Conservation (phyloP, 2,329 filamentous ascomycete species). For the Daldinia eschscholtzii region DNA sequence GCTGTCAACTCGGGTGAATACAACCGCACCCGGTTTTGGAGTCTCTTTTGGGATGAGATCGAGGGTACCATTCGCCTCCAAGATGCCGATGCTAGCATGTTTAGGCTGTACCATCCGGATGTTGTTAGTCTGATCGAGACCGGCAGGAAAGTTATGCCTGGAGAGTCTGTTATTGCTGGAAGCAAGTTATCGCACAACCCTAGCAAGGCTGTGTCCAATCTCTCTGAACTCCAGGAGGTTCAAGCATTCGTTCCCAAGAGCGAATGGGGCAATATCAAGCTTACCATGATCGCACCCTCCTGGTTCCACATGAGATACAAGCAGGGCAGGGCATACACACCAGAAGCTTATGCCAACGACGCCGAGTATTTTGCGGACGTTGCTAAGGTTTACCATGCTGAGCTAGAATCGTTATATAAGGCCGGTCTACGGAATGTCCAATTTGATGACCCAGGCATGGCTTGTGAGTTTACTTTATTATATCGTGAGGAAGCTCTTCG, state of each 20-base stretch:
- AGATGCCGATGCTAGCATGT: slow-evolving; percentile 65
- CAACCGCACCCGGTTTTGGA: slow-evolving; percentile 65
- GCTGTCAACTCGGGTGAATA: slow-evolving; percentile 81
- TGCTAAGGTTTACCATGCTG: slow-evolving; percentile 73
- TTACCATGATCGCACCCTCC: slow-evolving; percentile 67
- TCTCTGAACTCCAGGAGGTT: slow-evolving; percentile 63
- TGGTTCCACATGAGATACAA: slow-evolving; percentile 70
- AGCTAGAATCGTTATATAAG: slow-evolving; percentile 71
- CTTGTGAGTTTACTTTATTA: slow-evolving; percentile 62
- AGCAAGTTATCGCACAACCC: slow-evolving; percentile 61
- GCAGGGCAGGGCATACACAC: slow-evolving; percentile 67
- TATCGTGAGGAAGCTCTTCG: not conserved
- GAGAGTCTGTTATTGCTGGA: slow-evolving; percentile 66
- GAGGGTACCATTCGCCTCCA: slow-evolving; percentile 62
- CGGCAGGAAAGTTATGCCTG: slow-evolving; percentile 67
- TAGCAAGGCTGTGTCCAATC: slow-evolving; percentile 59
- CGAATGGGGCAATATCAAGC: slow-evolving; percentile 65
- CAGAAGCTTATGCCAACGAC: slow-evolving; percentile 67
- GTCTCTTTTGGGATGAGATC: slow-evolving; percentile 67
- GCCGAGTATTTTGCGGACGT: slow-evolving; percentile 75
- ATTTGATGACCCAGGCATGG: slow-evolving; percentile 75
- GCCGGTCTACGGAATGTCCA: slow-evolving; percentile 75
- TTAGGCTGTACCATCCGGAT: slow-evolving; percentile 67
- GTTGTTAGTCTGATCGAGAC: slow-evolving; percentile 66
- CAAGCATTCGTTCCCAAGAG: slow-evolving; percentile 61